These are phyloP conservation scores for Penicillium subrubescens DNA, from an alignment of 495 filamentous ascomycete genomes.

Conservation along the genomic window DNA sequence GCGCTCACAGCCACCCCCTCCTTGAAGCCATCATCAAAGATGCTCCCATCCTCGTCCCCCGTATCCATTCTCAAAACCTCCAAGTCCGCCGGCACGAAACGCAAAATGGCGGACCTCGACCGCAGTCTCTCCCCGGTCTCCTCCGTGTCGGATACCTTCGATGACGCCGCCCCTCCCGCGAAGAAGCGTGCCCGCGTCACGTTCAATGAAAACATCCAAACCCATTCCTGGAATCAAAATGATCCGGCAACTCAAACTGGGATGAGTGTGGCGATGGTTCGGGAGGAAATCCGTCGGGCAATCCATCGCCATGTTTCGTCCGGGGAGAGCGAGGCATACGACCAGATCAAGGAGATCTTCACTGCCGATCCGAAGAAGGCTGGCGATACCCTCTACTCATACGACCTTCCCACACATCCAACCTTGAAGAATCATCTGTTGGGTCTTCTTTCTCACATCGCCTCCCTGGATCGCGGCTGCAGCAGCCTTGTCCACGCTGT, in stretches of 20 bases:
- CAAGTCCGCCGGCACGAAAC: slow-evolving; percentile 39
- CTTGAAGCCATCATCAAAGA: slow-evolving; percentile 34
- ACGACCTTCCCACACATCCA: slow-evolving; percentile 47
- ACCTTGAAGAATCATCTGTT: slow-evolving; percentile 73
- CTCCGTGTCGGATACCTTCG: slow-evolving; percentile 37
- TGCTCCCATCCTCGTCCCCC: slow-evolving; percentile 40
- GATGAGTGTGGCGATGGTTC: slow-evolving; percentile 62
- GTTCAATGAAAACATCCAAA: slow-evolving; percentile 73
- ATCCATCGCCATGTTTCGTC: slow-evolving; percentile 63
- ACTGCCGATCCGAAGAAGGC: slow-evolving; percentile 46
- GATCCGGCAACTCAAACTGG: slow-evolving; percentile 40
- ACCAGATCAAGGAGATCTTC: slow-evolving; percentile 72
- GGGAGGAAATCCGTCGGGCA: slow-evolving; percentile 71
- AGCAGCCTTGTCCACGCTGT: slow-evolving; percentile 72
- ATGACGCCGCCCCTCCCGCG: slow-evolving; percentile 44
- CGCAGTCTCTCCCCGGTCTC: slow-evolving; percentile 40
- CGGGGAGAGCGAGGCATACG: slow-evolving; percentile 71
- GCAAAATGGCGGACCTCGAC: slow-evolving; percentile 47
- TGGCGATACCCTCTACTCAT: slow-evolving; percentile 42
- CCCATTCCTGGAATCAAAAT: slow-evolving; percentile 36
- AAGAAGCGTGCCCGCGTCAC: slow-evolving; percentile 69
- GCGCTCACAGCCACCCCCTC: slow-evolving; percentile 27
- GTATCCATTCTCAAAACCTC: slow-evolving; percentile 47
- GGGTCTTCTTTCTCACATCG: slow-evolving; percentile 73
- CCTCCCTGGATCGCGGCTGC: slow-evolving; percentile 70